phyloP scores from a whole-genome alignment of 805 yeast species.

The Starmerella stigmatis region DNA sequence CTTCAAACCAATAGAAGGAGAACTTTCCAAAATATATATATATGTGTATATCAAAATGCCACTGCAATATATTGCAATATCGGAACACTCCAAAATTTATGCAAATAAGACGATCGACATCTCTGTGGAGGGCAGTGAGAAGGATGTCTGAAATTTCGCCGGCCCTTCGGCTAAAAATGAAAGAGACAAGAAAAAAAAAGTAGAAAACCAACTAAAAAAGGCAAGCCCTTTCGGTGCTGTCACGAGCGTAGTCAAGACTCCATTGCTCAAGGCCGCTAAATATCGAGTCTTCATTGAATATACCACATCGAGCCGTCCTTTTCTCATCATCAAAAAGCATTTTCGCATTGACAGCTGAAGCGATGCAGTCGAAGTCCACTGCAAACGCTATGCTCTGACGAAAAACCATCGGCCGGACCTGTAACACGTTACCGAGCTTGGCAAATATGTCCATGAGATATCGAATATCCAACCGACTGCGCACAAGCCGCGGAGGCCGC shows the following conservation, averaged over 20 bases:
- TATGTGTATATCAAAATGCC: too few species aligned
- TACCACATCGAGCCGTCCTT: too few species aligned
- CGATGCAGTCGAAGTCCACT: slow-evolving; percentile 16
- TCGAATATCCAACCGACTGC: slow-evolving; percentile 7
- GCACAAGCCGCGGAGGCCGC: neutral
- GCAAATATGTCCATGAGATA: slow-evolving; percentile 13
- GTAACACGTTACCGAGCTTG: slow-evolving; percentile 15
- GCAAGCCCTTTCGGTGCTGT: slow-evolving; percentile 14
- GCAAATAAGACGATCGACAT: too few species aligned
- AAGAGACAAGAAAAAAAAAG: neutral
- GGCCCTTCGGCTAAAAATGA: too few species aligned
- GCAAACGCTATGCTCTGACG: slow-evolving; percentile 17
- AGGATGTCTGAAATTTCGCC: too few species aligned
- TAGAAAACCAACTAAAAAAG: neutral
- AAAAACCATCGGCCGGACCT: slow-evolving; percentile 23
- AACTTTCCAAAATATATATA: too few species aligned
- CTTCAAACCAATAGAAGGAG: too few species aligned
- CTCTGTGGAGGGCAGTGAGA: too few species aligned
- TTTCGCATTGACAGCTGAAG: slow-evolving; percentile 19
- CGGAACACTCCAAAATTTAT: too few species aligned
- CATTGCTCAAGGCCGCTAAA: slow-evolving; percentile 17
- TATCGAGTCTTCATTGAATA: neutral
- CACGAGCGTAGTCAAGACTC: slow-evolving; percentile 14
- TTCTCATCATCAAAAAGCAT: slow-evolving; percentile 14
- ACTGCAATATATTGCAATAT: too few species aligned